Evolutionary conservation across 1,284 basidiomycete genomes (phyloP).

Genomic region (Marasmius sp.): DNA sequence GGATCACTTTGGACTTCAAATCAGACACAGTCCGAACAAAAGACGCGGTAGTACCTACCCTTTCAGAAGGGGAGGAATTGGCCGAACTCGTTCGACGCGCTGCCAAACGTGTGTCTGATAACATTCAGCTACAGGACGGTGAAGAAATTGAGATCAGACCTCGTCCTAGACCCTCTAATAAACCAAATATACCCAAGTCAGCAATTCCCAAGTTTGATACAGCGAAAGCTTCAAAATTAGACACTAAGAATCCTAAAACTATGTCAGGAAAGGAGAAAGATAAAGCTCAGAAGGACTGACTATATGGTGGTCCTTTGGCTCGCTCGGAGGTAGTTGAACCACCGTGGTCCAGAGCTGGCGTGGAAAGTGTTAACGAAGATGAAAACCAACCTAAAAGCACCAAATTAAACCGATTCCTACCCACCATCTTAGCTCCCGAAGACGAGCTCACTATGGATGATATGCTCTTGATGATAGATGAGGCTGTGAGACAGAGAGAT

Average conservation of each 20-base stretch:
- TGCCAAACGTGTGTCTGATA: background rate
- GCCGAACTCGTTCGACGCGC: background rate
- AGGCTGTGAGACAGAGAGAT: background rate
- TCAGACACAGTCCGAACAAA: background rate
- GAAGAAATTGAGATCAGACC: background rate
- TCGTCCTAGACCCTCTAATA: background rate
- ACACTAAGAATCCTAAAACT: background rate
- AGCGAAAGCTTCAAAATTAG: too few relatives aligned
- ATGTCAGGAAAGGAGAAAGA: background rate
- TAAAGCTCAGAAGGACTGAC: background rate
- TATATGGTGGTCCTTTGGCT: background rate
- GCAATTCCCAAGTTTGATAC: too few relatives aligned
- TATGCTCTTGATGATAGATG: constrained; percentile 5
- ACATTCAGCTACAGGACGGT: background rate
- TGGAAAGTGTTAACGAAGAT: background rate
- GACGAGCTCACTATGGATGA: constrained; percentile 6
- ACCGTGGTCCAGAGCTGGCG: background rate
- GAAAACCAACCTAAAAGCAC: background rate
- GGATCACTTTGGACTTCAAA: too few relatives aligned
- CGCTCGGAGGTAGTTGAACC: background rate
- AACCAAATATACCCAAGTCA: too few relatives aligned
- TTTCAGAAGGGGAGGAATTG: too few relatives aligned
- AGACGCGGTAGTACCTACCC: background rate
- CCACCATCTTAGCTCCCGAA: constrained; percentile 1
- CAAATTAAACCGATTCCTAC: constrained; percentile 11